Evolutionary conservation across 495 filamentous ascomycete species (phyloP), one percentile per base, ranked within the genome.

Genomic region (Astrothelium macrocarpum): DNA sequence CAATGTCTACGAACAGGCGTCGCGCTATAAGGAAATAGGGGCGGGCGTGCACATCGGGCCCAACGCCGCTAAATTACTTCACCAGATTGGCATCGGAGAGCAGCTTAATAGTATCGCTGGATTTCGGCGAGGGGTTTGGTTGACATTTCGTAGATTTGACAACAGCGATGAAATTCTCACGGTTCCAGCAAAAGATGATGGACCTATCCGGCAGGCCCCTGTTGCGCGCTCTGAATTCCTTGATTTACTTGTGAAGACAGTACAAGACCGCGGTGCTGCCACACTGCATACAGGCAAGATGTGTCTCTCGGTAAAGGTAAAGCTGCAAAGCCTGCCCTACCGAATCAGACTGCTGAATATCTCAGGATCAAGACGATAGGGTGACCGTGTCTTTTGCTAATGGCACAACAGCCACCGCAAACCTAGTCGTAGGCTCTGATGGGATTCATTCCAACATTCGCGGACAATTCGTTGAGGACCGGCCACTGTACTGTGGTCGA

Each of bases 191-290:
- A 56, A 56, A 56, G 49, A 56, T 16, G 49, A 56, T 4, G 20
- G 25, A 56, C 23, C 49, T 29, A 29, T 56, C 4, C 49, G 49
- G 9, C 49, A 56, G 20, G 49, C 49, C 0, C 49, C 49, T 56
- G 49, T 56, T 10, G 49, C 49, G 49, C 78, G 81, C 34, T 79
- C 79, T 18, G 72, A 74, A 28, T 81, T 83, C 63, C 67, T 83
- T 26, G 75, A 81, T 28, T 75, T 78, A 59, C 61, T 84, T 62
- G 72, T 78, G 9, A 76, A 76, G 60, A 58, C 65, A 32, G 62
- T 77, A 39, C 64, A 62, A 60, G 53, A 69, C 36, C 62, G 70
- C 26, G 62, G 64, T 2, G 73, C 69, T 14, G 71, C 60, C 61
- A 77, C 18, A 58, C 32, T 78, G n/a, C 61, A 72, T 45, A 63